These are phyloP conservation scores for Starmerella stigmatis DNA, from an alignment of 805 yeast species.

Conservation along the genomic window DNA sequence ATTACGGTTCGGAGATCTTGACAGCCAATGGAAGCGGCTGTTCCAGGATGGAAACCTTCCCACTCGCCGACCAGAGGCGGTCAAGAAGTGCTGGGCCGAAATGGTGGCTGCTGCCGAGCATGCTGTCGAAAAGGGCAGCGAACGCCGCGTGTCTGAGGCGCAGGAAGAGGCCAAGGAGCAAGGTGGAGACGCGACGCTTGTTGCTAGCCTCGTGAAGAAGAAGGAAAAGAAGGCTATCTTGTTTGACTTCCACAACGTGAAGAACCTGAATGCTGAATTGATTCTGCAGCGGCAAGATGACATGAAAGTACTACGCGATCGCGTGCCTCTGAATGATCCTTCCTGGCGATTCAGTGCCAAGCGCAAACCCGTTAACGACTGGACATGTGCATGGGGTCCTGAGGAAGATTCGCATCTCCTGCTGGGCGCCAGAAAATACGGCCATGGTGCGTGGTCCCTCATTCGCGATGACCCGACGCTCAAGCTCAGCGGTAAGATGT, in stretches of 20 bases:
- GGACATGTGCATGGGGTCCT: conserved; percentile 81
- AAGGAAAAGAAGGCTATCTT: conserved; percentile 83
- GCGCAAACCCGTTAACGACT: conserved; percentile 76
- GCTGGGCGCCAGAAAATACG: conserved; percentile 82
- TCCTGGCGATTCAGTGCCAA: conserved; percentile 47
- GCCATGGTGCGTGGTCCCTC: conserved; percentile 90
- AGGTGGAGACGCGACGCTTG: conserved; percentile 26
- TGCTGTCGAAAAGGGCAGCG: conserved; percentile 55
- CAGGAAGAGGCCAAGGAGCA: conserved; percentile 18
- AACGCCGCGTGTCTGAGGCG: conserved; percentile 37
- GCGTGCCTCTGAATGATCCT: conserved; percentile 46
- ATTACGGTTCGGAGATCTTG: conserved; percentile 68
- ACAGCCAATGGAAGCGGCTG: conserved; percentile 64
- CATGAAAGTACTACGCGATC: conserved; percentile 51
- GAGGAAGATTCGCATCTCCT: conserved; percentile 79
- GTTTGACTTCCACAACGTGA: conserved; percentile 80
- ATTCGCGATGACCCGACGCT: conserved; percentile 92
- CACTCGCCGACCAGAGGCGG: conserved; percentile 67
- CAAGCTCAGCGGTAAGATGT: conserved; percentile 75
- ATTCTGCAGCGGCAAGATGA: conserved; percentile 77
- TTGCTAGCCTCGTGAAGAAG: conserved; percentile 41
- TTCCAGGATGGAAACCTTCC: conserved; percentile 84
- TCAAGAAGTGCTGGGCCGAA: conserved; percentile 68
- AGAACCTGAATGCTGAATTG: conserved; percentile 82
- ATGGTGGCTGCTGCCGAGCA: conserved; percentile 52